phyloP scores from a whole-genome alignment of 2,329 filamentous ascomycete genomes.

The Bipolaris zeicola region DNA sequence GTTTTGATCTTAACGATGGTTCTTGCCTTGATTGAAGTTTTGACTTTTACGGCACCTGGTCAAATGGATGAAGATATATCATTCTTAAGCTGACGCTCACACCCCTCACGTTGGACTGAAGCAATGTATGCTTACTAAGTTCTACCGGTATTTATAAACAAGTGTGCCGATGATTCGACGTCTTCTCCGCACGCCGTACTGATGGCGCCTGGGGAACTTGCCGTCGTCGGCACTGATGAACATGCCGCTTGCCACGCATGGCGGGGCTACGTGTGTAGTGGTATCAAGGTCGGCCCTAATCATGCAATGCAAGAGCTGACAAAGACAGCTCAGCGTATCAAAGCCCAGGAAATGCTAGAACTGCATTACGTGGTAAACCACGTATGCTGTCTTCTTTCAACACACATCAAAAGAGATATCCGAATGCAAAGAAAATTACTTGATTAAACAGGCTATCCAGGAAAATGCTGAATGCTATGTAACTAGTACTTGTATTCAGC shows the following conservation, averaged over 20 bases:
- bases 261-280: not conserved
- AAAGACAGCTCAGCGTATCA: not conserved
- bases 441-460: not conserved
- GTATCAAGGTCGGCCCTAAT: too few species aligned
- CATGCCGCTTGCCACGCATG: not conserved
- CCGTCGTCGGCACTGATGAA: slow-evolving; percentile 1
- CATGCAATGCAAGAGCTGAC: not conserved
- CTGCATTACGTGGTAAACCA: not conserved
- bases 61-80: not conserved
- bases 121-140: not conserved
- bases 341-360: not conserved
- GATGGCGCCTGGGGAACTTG: not conserved
- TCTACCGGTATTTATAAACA: not conserved
- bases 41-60: not conserved
- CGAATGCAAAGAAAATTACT: not conserved
- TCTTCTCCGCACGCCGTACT: not conserved
- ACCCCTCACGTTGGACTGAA: not conserved
- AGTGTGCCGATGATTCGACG: not conserved
- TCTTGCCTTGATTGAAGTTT: not conserved
- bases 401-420: too few species aligned
- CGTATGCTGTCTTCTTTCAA: not conserved
- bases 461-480: too few species aligned
- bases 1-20: not conserved
- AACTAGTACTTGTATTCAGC: slow-evolving; percentile 1
- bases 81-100: not conserved